These are phyloP conservation scores for Didymella arachidicola DNA, from an alignment of 2,329 filamentous ascomycete genomes.

Conservation along the genomic window DNA sequence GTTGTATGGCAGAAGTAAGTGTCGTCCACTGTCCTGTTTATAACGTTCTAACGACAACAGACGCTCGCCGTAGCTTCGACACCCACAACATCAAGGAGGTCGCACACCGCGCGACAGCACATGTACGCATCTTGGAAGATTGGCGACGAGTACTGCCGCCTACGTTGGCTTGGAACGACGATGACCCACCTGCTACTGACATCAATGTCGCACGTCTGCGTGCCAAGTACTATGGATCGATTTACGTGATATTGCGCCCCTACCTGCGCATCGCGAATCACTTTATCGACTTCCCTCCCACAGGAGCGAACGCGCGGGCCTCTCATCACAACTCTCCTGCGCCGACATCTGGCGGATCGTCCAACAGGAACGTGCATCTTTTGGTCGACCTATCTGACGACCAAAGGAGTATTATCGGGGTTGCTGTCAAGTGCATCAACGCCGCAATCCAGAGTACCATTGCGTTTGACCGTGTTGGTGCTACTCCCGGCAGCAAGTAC, in stretches of 20 bases:
- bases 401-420: constrained; percentile 36
- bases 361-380: constrained; percentile 33
- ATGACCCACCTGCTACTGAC: constrained; percentile 74
- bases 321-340: constrained; percentile 55
- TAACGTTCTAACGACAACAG: constrained; percentile 41
- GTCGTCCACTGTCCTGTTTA: neutral
- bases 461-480: constrained; percentile 73
- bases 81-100: constrained; percentile 42
- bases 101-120: constrained; percentile 36
- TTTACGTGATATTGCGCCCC: constrained; percentile 87
- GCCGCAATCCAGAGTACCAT: constrained; percentile 85
- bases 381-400: constrained; percentile 39
- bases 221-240: constrained; percentile 93
- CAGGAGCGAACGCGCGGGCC: constrained; percentile 53
- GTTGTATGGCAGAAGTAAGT: constrained; percentile 57
- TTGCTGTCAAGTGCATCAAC: constrained; percentile 45
- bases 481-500: constrained; percentile 34
- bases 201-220: constrained; percentile 85
- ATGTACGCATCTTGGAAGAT: constrained; percentile 57
- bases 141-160: constrained; percentile 62
- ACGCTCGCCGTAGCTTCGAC: constrained; percentile 45
- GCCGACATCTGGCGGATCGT: constrained; percentile 45
- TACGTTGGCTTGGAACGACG: constrained; percentile 68
- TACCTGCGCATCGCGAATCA: constrained; percentile 71
- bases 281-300: constrained; percentile 51